These are phyloP conservation scores for Alternaria incomplexa DNA, from an alignment of 2,329 filamentous ascomycete species.

Conservation along the genomic window DNA sequence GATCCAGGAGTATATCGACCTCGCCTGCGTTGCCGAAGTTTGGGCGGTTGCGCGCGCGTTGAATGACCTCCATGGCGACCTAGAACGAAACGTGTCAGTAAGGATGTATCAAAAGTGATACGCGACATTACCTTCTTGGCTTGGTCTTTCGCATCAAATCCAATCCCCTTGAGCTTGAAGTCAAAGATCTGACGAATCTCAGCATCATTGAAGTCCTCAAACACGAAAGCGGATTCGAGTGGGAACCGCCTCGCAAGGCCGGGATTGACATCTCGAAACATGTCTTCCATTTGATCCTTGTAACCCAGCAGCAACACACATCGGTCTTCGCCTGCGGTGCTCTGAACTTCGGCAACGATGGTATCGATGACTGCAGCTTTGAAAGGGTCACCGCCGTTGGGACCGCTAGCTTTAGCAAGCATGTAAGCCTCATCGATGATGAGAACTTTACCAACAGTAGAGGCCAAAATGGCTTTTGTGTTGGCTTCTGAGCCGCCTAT, in stretches of 20 bases:
- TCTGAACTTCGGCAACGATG: conserved; percentile 75
- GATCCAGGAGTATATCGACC: conserved; percentile 70
- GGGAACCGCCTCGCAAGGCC: conserved; percentile 72
- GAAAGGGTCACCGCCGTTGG: conserved; percentile 54
- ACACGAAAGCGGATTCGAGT: conserved; percentile 66
- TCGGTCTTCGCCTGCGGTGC: conserved; percentile 71
- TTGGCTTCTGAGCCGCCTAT: conserved; percentile 72
- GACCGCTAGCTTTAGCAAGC: conserved; percentile 56
- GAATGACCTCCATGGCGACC: conserved; percentile 64
- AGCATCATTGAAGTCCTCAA: conserved; percentile 69
- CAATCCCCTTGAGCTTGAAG: conserved; percentile 66
- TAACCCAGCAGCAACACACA: conserved; percentile 77
- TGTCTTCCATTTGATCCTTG: conserved; percentile 69
- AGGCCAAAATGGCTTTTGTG: conserved; percentile 73
- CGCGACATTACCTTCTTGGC: conserved; percentile 49
- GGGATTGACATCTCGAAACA: conserved; percentile 77
- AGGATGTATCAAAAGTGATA: rapidly evolving
- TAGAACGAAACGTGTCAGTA: background rate
- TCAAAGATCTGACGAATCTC: conserved; percentile 67
- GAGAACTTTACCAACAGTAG: conserved; percentile 73
- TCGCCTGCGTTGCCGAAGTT: conserved; percentile 78
- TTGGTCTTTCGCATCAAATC: conserved; percentile 58
- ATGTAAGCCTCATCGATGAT: conserved; percentile 83
- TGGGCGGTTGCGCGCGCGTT: conserved; percentile 65
- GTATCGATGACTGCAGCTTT: conserved; percentile 74